Evolutionary conservation across 495 filamentous ascomycete genomes (phyloP), one percentile per base, ranked within the genome.

Genomic region (Copromyces sp.): DNA sequence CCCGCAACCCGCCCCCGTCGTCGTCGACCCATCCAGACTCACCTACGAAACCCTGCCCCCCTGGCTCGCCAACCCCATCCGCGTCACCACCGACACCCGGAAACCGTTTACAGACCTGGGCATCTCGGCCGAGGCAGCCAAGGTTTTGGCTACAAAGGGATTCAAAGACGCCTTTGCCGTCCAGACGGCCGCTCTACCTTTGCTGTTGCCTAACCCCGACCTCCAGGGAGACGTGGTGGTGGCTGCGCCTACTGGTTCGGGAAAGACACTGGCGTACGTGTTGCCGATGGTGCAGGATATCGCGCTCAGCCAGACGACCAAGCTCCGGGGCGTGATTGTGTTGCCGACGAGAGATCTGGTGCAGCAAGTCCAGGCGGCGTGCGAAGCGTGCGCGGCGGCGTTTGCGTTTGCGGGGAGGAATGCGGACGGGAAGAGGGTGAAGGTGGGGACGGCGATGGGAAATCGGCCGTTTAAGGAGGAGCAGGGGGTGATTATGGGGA

Each of bases 281-380:
- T 83, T 98, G n/a, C 95, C 95, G 0, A 87, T 98, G 75, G 82
- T 97, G 17, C 88, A 93, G 45, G 86, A 88, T n/a, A 80, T 98
- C 47, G 87, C 89, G 69, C 81, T 85, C 3, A 83, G 84, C 41
- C 82, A 84, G 29, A 80, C 87, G 4, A 91, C 89, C 0, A 87
- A 85, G 69, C 82, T 98, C 1, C 85, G 92, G 65, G 94, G 88
- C 3, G 78, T 98, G 7, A 88, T 98, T 73, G 90, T 98, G 9
- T 87, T 98, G 16, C 95, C 95, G 4, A 98, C 95, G 0, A 82
- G 95, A 82, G 94, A 98, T 75, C 85, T 98, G 40, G 94, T 97
- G 16, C 88, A 86, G 45, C 95, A 99, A 80, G 94, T 91, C 8
- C 86, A 90, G 41, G 87, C 90, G 61, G 87, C 91, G 0, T 91